These are phyloP conservation scores for Pelargonium australe DNA, from an alignment of 441 rosid genomes.

Conservation along the genomic window DNA sequence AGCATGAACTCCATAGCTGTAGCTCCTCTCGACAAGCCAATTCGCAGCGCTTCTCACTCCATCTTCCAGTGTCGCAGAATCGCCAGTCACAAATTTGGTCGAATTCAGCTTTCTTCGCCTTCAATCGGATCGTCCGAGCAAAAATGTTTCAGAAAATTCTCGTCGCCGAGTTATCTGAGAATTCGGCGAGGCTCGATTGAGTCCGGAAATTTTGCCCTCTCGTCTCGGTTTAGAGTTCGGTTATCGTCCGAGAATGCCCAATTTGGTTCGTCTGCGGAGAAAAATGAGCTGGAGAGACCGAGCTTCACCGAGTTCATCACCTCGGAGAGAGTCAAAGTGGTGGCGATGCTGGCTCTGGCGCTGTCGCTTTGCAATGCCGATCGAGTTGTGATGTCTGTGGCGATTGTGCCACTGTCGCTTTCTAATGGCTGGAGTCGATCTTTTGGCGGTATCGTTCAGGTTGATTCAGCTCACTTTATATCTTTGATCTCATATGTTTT, in stretches of 20 bases:
- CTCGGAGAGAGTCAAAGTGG: constrained; percentile 89
- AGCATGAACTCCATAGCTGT: constrained; percentile 27
- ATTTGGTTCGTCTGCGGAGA: constrained; percentile 27
- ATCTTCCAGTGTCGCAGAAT: constrained; percentile 14
- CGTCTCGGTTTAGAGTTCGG: constrained; percentile 34
- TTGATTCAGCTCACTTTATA: constrained; percentile 12
- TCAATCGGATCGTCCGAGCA: constrained; percentile 5
- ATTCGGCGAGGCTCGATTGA: constrained; percentile 17
- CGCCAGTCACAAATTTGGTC: neutral
- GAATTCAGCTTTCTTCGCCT: constrained; percentile 14
- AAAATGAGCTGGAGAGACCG: constrained; percentile 30
- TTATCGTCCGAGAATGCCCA: constrained; percentile 44
- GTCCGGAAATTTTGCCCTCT: constrained; percentile 10
- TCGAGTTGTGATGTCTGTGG: constrained; percentile 93
- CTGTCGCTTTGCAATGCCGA: constrained; percentile 87
- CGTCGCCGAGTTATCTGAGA: constrained; percentile 8
- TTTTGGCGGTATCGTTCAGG: constrained; percentile 96
- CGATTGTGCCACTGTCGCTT: constrained; percentile 72
- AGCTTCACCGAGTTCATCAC: constrained; percentile 72
- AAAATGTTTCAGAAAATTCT: constrained; percentile 12
- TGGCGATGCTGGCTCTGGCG: constrained; percentile 81
- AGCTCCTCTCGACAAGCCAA: constrained; percentile 18
- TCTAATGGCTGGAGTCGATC: constrained; percentile 90
- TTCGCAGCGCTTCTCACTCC: neutral
- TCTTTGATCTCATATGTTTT: neutral